Percentiles rank a stretch among this genome's conserved stretches.
phyloP scores from a whole-genome alignment of 805 yeast genomes.

The Yarrowia hollandica region DNA sequence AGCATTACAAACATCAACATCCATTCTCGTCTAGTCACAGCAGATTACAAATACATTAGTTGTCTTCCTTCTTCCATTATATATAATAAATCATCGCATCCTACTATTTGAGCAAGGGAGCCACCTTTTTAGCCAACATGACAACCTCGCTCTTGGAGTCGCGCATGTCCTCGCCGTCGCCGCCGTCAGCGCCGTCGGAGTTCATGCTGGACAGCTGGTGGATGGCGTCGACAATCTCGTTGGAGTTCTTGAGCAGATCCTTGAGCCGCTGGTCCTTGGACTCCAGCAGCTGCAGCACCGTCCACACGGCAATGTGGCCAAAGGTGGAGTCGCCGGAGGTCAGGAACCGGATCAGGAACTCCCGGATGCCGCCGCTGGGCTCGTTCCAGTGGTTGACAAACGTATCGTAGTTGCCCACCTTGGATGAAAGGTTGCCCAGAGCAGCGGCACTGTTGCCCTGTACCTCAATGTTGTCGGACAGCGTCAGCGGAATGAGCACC shows the following conservation, averaged over 20 bases:
- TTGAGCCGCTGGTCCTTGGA: slow-evolving; percentile 66
- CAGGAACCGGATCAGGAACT: slow-evolving; percentile 77
- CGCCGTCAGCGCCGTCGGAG: slow-evolving; percentile 23
- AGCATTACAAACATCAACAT: too few species aligned
- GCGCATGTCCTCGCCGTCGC: slow-evolving; percentile 28
- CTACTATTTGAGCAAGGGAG: slow-evolving; percentile 28
- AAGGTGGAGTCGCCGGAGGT: slow-evolving; percentile 86
- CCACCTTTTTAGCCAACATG: slow-evolving; percentile 30
- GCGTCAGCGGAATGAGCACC: slow-evolving; percentile 88
- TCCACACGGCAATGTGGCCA: slow-evolving; percentile 98
- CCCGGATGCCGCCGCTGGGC: slow-evolving; percentile 82
- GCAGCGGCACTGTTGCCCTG: slow-evolving; percentile 99
- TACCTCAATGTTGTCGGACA: slow-evolving; percentile 84
- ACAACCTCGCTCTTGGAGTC: slow-evolving; percentile 29
- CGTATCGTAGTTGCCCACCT: slow-evolving; percentile 78
- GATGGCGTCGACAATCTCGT: slow-evolving; percentile 41
- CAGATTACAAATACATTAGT: slow-evolving; percentile 27
- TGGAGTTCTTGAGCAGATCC: slow-evolving; percentile 39
- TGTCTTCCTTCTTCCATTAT: slow-evolving; percentile 28
- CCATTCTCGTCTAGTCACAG: too few species aligned
- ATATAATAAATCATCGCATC: slow-evolving; percentile 27
- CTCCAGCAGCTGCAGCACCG: slow-evolving; percentile 87
- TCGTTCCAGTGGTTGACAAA: slow-evolving; percentile 75
- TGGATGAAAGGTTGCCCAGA: slow-evolving; percentile 88
- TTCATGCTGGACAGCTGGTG: slow-evolving; percentile 38